Base-by-base conservation (phyloP, 2,329 filamentous ascomycete species). In the Alternaria brassicae region DNA sequence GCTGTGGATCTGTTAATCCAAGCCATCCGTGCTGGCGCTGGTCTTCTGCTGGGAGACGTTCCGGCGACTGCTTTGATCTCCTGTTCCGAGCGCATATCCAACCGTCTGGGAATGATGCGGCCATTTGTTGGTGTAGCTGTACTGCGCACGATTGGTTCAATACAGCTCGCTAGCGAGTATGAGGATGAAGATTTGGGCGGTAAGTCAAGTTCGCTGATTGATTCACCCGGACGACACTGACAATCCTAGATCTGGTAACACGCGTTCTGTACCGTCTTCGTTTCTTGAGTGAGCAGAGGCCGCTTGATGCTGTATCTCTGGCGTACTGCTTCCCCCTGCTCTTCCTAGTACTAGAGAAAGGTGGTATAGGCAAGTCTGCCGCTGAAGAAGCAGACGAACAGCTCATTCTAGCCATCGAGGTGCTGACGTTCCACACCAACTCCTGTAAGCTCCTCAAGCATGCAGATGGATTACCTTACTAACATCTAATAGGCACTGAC, bases 241-340 rank as follows among this genome's bases (percentile, higher is more conserved):
- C 19, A 47, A 17, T 39, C 42, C 49, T 82, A 63, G 79, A 83
- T 57, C 86, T 98, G 12, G 85, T 97, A 12, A 97, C 94, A 3
- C 87, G 95, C 76, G 88, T 98, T 1, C 82, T 99, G 5, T 98
- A 98, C 77, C 89, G 94, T 47, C 82, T 99, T 53, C 90, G 93
- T 15, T 97, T 97, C 76, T 86, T 93, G 36, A 90, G 91, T 52
- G 95, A 98, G 75, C 94, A 98, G 76, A 88, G 93, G n/a, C 93
- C 94, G 0, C 93, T 99, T 68, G 95, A 99, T 74, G 84, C 88
- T 3, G 89, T 95, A 4, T 94, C 94, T 1, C 82, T 98, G 23
- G 92, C 91, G 57, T 99, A 98, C 74, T 87, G 93, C 50, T 81
- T 98, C 28, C 92, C 94, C 0, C 83, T 99, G 15, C 79, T 97